Evolutionary conservation across 176 grass and related monocot genomes (phyloP), one percentile per base, ranked within the genome.

Genomic region (Eleusine coracana): DNA sequence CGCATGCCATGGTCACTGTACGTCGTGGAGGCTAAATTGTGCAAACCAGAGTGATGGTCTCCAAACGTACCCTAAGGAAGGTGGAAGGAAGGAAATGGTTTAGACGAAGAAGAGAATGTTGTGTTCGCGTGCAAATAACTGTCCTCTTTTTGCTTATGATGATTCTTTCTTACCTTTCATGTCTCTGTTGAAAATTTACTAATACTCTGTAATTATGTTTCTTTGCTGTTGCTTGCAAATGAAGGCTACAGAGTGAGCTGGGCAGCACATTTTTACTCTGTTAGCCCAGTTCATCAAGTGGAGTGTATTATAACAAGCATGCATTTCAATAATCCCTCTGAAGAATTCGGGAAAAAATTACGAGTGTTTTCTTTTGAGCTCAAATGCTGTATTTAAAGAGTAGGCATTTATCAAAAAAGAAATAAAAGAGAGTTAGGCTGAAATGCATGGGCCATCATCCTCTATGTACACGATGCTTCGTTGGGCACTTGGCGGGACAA

Each of bases 1-100:
- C 41, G 2, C 10, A 48, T 20, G 6, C 0, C 71, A 41, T 48
- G 17, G 27, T 60, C 56, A 0, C 55, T 5, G 65, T 34, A 34
- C 31, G 31, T 82, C 31, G 31, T 82, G 88, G 73, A 59, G 56
- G 39, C 56, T 46, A 65, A 65, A 56, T 39, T 67, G 78, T 71
- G 0, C 54, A 73, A 72, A 82, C 21, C 66, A 54, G 16, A 71
- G 36, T 6, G 55, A 44, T 28, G 66, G 29, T 27, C 78, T 84
- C 70, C 42, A 64, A 34, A 34, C 12, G 31, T 15, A 17, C 31
- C 31, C 31, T 34, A 34, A 34, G 42, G 25, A 16, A 46, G 60
- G n/a, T 27, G 16, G 38, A 68, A 58, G 37, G 40, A 29, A 60
- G 2, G 44, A 51, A 10, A 44, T 46, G 17, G 16, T 38, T 38